Conservation (phyloP, 176 grass and related monocot species). For the Elymus sibiricus region DNA sequence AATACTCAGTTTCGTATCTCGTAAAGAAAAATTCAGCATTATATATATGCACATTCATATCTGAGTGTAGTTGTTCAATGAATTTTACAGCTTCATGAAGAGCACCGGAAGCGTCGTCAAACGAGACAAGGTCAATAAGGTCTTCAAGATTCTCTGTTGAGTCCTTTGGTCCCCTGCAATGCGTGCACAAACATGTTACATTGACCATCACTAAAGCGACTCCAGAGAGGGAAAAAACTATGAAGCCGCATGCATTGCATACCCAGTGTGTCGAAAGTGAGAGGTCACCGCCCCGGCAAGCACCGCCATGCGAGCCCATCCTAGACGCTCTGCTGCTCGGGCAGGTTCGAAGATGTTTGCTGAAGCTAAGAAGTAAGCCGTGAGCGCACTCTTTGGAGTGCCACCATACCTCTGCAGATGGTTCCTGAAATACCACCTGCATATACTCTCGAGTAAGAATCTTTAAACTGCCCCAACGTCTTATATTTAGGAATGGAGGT, state of each 20-base stretch:
- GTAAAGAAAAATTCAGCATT: too few relatives aligned
- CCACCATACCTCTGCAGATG: not conserved
- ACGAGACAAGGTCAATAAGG: not conserved
- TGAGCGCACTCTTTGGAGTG: not conserved
- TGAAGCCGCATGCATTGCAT: too few relatives aligned
- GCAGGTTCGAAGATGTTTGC: conserved; percentile 48
- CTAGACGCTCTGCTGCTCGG: conserved; percentile 30
- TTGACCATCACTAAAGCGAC: too few relatives aligned
- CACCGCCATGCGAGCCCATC: conserved; percentile 35
- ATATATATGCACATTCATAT: not conserved
- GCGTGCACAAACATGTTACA: not conserved
- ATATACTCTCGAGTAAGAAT: too few relatives aligned
- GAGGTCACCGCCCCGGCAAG: conserved; percentile 23
- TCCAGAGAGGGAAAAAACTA: not conserved
- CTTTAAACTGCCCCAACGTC: too few relatives aligned
- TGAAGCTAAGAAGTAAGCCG: conserved; percentile 50
- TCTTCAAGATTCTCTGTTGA: not conserved
- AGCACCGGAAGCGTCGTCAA: not conserved
- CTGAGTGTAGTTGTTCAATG: not conserved
- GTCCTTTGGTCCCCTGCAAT: not conserved
- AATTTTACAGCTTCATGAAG: conserved; percentile 9
- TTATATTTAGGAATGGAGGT: too few relatives aligned
- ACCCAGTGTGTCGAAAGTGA: not conserved
- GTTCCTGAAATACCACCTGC: conserved; percentile 49
- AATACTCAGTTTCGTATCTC: not conserved